phyloP scores from a whole-genome alignment of 495 filamentous ascomycete genomes.

The Baudoinia panamericana region DNA sequence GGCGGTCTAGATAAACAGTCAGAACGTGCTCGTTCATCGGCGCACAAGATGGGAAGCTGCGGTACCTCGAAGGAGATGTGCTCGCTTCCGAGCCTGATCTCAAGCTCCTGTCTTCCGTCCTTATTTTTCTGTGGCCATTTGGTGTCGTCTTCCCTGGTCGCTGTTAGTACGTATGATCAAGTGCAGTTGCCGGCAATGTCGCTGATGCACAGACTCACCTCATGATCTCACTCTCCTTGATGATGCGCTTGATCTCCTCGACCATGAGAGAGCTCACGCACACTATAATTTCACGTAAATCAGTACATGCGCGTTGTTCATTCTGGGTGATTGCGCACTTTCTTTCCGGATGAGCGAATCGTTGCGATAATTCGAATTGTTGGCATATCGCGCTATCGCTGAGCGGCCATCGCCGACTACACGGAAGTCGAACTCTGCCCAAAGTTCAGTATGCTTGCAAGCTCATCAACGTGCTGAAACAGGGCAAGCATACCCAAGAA shows the following conservation, averaged over 20 bases:
- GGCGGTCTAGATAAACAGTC: conserved; percentile 54
- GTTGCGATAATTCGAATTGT: conserved; percentile 99
- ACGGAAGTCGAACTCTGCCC: conserved; percentile 87
- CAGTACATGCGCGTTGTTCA: background rate
- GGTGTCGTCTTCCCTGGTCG: conserved; percentile 84
- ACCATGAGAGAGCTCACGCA: conserved; percentile 89
- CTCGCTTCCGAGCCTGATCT: conserved; percentile 86
- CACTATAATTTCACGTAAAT: conserved; percentile 44
- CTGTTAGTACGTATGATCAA: background rate
- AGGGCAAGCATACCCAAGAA: conserved; percentile 63
- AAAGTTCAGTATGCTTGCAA: conserved; percentile 10
- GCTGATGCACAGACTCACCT: conserved; percentile 58
- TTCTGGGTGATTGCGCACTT: conserved; percentile 46
- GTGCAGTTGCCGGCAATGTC: background rate
- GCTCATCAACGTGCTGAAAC: conserved; percentile 1
- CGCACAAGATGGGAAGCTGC: background rate
- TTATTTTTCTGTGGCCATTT: conserved; percentile 99
- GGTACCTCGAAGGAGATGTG: conserved; percentile 95
- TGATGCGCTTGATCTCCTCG: conserved; percentile 88
- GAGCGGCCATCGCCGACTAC: conserved; percentile 88
- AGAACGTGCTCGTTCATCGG: conserved; percentile 1
- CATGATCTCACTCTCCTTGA: conserved; percentile 96
- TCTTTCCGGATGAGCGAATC: conserved; percentile 98
- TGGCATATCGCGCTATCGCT: conserved; percentile 90
- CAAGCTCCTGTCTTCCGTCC: conserved; percentile 92